Conservation (phyloP, 73 alveolate species). For the Paramecium tetraurelia region DNA sequence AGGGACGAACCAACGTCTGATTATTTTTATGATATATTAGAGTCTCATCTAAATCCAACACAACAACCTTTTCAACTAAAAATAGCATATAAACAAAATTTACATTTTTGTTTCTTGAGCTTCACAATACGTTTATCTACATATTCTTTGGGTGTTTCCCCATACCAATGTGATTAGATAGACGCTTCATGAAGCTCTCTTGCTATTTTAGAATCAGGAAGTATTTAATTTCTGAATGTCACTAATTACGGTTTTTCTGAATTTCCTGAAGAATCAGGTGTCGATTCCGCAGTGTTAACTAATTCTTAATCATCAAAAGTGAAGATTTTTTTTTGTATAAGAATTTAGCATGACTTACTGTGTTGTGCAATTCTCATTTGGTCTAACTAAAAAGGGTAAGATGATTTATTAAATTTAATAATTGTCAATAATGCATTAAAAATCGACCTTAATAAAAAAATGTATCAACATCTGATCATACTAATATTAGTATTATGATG, state of each 20-base stretch:
- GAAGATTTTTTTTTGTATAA: neutral
- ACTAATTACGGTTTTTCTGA: neutral
- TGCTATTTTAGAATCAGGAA: neutral
- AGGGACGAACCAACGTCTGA: neutral
- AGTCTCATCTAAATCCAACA: slow-evolving; percentile 32
- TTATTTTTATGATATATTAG: neutral
- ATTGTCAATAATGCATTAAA: neutral
- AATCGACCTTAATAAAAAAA: neutral
- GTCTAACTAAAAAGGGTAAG: neutral
- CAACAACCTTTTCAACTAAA: slow-evolving; percentile 14
- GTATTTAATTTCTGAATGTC: neutral
- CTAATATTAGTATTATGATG: neutral
- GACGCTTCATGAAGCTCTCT: slow-evolving; percentile 19
- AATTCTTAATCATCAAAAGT: neutral
- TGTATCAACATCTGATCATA: neutral
- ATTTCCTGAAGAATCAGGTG: neutral
- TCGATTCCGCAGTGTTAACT: neutral
- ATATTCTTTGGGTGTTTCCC: neutral
- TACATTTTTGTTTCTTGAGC: neutral
- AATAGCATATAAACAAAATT: neutral
- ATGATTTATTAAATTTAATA: neutral
- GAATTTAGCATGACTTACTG: neutral
- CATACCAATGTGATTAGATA: neutral
- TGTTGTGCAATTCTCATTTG: neutral
- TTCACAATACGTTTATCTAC: neutral